Evolutionary conservation across 192 early-diverging fungal species (phyloP), one percentile per base, ranked within the genome.

Genomic region (Gaertneriomyces sp.): DNA sequence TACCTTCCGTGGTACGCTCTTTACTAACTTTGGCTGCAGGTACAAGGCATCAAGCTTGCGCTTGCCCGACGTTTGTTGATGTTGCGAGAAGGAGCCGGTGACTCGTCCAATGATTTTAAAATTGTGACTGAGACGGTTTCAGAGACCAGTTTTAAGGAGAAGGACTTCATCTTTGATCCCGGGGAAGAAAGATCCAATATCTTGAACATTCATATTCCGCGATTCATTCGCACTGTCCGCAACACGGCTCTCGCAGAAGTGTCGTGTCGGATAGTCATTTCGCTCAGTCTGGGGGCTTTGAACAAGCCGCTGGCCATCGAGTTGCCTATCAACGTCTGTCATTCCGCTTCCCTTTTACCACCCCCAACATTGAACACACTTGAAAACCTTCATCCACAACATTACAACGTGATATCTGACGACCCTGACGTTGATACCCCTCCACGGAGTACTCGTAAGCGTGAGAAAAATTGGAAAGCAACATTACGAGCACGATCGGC

Each of bases 161-260:
- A 80, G 19, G 79, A 80, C 55, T 86, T 71, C 52, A 66, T 76
- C 12, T 85, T 85, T 68, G 82, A 84, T 69, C 77, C 80, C 38
- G 81, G 79, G 20, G 85, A 87, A 55, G 80, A 82, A 55, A 70
- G 82, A 14, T 52, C 71, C 3, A 80, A 70, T 46, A 81, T 80
- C 1, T 19, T 87, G 39, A 74, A 80, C 58, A 72, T 87, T 51
- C 64, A 75, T 51, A 77, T 87, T n/a, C 85, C 85, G 41, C 53
- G 58, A 9, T 76, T 73, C 54, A 73, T 76, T 20, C 68, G 76
- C 51, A 84, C 83, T 0, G 82, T 88, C 38, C 58, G 78, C 53
- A 80, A 82, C 63, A 82, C 79, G 3, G 77, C 76, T 6, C 57
- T 87, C 14, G 78, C 81, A 20, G 83, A 85, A 66, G 76, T 87